Evolutionary conservation across 2,329 filamentous ascomycete genomes (phyloP).

Genomic region (Mycosphaerella sp.): DNA sequence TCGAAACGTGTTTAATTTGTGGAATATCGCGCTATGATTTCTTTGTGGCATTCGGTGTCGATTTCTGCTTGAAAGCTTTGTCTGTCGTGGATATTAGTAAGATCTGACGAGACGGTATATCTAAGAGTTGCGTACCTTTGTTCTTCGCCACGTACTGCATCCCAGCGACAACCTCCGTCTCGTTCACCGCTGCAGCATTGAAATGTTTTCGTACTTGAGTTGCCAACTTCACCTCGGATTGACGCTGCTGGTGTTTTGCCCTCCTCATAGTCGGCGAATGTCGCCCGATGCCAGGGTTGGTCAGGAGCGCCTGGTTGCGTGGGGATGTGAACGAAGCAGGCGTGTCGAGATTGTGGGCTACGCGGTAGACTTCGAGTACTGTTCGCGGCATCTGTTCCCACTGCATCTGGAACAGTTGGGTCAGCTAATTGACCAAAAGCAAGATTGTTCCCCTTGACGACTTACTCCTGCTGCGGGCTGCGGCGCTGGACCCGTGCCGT

Average conservation of each 20-base stretch:
- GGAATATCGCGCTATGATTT: constrained; percentile 6
- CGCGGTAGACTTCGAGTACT: constrained; percentile 67
- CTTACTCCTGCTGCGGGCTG: constrained; percentile 15
- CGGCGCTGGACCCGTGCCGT: constrained; percentile 13
- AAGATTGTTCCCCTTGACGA: not conserved
- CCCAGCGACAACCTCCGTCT: constrained; percentile 77
- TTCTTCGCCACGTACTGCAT: constrained; percentile 65
- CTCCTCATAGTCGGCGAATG: constrained; percentile 71
- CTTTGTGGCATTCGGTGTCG: constrained; percentile 32
- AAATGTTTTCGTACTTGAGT: constrained; percentile 73
- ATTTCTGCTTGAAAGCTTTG: constrained; percentile 43
- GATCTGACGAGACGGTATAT: not conserved
- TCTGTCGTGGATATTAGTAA: constrained; percentile 29
- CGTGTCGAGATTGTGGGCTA: constrained; percentile 63
- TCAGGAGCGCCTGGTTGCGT: constrained; percentile 46
- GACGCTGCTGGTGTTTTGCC: constrained; percentile 56
- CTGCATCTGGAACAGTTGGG: constrained; percentile 41
- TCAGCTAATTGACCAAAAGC: not conserved
- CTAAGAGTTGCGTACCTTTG: constrained; percentile 40
- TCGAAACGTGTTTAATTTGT: too few species aligned
- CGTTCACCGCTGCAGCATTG: constrained; percentile 69
- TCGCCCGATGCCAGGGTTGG: constrained; percentile 51
- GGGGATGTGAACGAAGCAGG: constrained; percentile 60
- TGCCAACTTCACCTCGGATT: constrained; percentile 66
- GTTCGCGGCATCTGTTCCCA: constrained; percentile 63